Conservation (phyloP, 176 grass and related monocot species). For the Tillandsia leiboldiana region DNA sequence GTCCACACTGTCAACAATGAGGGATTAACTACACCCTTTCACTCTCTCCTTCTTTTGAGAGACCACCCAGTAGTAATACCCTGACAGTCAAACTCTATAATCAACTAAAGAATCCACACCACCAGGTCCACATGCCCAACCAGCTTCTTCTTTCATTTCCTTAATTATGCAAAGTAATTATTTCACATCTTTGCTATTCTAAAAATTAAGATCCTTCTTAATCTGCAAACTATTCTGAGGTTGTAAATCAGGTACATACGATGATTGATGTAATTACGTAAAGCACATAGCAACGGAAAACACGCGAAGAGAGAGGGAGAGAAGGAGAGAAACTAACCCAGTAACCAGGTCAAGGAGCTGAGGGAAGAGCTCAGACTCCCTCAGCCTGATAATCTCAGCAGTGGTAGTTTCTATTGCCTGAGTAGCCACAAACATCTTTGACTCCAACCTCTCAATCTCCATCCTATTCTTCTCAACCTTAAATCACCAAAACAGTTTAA, state of each 20-base stretch:
- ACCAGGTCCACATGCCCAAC: not conserved
- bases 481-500: no score
- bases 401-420: slow-evolving; percentile 95
- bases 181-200: no score
- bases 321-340: slow-evolving; percentile 48
- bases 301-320: slow-evolving; percentile 31
- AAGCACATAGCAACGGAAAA: slow-evolving; percentile 9
- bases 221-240: no score
- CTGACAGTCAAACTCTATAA: slow-evolving; percentile 24
- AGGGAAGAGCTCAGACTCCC: slow-evolving; percentile 88
- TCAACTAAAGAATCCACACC: slow-evolving; percentile 9
- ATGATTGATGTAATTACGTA: no score
- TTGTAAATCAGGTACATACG: no score
- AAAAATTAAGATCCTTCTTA: no score
- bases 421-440: slow-evolving; percentile 85
- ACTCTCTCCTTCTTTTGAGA: slow-evolving; percentile 10
- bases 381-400: slow-evolving; percentile 83
- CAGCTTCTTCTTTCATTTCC: not conserved
- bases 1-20: not conserved
- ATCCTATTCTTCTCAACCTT: slow-evolving; percentile 88
- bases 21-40: slow-evolving; percentile 9
- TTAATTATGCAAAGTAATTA: no score
- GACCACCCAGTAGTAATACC: slow-evolving; percentile 2
- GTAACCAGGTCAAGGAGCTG: slow-evolving; percentile 88
- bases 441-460: slow-evolving; percentile 91